Percentiles rank a stretch among this genome's conserved stretches.
Evolutionary conservation across 306 rosid species (phyloP).

Genomic region (Sicyos edulis): DNA sequence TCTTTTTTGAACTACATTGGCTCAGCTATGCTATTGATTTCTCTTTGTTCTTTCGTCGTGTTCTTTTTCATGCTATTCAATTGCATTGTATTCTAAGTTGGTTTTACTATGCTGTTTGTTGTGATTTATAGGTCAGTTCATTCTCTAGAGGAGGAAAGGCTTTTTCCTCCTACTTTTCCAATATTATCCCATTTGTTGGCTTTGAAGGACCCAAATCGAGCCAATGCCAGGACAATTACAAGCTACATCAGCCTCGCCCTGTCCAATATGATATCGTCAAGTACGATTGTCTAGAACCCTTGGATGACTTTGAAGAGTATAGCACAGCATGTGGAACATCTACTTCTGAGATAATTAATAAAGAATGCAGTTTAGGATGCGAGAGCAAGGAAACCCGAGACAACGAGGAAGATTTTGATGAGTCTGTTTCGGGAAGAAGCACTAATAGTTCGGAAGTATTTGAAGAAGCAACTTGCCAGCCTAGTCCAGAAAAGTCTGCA

Average conservation of each 20-base stretch:
- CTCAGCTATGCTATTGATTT: background rate
- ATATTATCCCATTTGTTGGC: conserved; percentile 45
- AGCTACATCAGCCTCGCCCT: conserved; percentile 35
- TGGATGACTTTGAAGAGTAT: conserved; percentile 38
- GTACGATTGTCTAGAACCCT: conserved; percentile 40
- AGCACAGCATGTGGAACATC: conserved; percentile 20
- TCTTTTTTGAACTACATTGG: background rate
- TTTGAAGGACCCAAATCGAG: conserved; percentile 40
- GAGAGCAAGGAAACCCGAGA: conserved; percentile 28
- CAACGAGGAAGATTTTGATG: conserved; percentile 39
- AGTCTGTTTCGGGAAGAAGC: conserved; percentile 42
- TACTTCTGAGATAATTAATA: conserved; percentile 5
- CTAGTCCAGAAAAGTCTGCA: conserved; percentile 36
- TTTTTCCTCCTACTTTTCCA: conserved; percentile 60
- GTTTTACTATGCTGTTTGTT: background rate
- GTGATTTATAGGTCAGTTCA: conserved; percentile 41
- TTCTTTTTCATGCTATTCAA: background rate
- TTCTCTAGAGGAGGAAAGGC: conserved; percentile 43
- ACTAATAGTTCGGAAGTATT: conserved; percentile 64
- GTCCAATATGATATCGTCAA: conserved; percentile 29
- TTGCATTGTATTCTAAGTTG: background rate
- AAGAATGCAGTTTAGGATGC: conserved; percentile 27
- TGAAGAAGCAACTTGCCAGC: conserved; percentile 56
- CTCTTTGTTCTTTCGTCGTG: background rate
- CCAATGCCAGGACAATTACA: conserved; percentile 35